Evolutionary conservation across 75 land plant species (phyloP), one percentile per base, ranked within the genome.

Genomic region (Cryptomeria japonica): DNA sequence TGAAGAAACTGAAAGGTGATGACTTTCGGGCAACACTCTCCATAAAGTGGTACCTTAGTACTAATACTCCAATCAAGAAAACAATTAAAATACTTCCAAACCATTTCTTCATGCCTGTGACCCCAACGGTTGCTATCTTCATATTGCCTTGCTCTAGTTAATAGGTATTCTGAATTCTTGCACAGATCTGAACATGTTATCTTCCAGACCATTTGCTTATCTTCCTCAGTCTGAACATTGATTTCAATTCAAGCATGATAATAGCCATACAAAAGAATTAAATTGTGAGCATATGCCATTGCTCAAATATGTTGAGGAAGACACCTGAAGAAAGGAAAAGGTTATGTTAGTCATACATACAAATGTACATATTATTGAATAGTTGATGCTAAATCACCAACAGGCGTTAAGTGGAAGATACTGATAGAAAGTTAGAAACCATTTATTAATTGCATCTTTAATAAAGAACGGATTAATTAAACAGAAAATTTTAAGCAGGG

Each of bases 71-170:
- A 84, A 90, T 90, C 44, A 92, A 87, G 36, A 86, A 83, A 80
- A 87, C 42, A 44, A 93, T 92, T 9, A 92, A 78, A 31, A 84
- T 16, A 15, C 89, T 90, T 38, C 92, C 92, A 41, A 58, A 89
- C 92, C 93, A 92, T 51, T 89, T 89, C 89, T 89, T 92, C 93
- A 90, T 90, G 34, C 53, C 12, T 46, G 25, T n/a, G 31, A 82
- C 49, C 46, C 84, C 84, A 82, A 82, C 84, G 32, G n/a, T 9
- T 3, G 84, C 51, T 82, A 13, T 46, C 84, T 82, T 82, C 84
- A 82, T 82, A 42, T 41, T 82, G 47, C 84, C 34, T 46, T 46
- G 31, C 51, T 82, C 14, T 44, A 39, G 19, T 79, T 41, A 39
- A 79, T 82, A 82, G n/a, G 49, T 46, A 82, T 46, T 82, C 49